Evolutionary conservation across 805 yeast genomes (phyloP), one percentile per base, ranked within the genome.

Genomic region (Starmerella sp.): DNA sequence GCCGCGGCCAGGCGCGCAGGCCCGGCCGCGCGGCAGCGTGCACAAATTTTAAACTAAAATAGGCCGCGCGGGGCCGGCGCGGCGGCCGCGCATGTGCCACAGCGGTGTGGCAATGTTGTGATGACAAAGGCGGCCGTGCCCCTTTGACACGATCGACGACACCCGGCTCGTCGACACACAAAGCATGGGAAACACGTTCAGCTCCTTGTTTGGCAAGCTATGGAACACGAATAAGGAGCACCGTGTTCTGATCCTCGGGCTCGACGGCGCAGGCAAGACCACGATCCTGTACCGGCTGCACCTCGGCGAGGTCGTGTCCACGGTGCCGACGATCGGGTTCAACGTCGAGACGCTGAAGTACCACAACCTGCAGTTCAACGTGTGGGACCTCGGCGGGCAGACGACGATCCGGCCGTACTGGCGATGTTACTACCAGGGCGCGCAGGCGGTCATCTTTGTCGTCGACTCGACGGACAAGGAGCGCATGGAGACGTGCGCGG

Each of bases 331-430:
- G 2, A 89, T 90, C 61, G 97, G 97, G 4, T 90, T 90, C 77
- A 91, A 90, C 66, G 97, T 90, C 36, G 97, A 91, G 66, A 90
- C 97, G 1, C 73, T 90, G 57, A 82, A 80, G 51, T 90, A 91
- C 69, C 87, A 87, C 63, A 90, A 91, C 69, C 78, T 90, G 62
- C 87, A 95, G 48, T 78, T 90, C 63, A 90, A 91, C 69, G 95
- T 91, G 69, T 90, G 97, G 97, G 97, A 90, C 73, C 77, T 90
- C 58, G 97, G 97, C 59, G 97, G 97, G 1, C 97, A 90, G 69
- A 90, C 97, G 1, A 82, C 93, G 22, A 90, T 90, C 59, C 77
- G 97, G 62, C 97, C 97, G 1, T 90, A 90, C 71, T 90, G 97
- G 97, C 77, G 97, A 65, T 91, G 97, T 69, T 91, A 90, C 71